phyloP scores from a whole-genome alignment of 2,329 filamentous ascomycete species.

The Fusarium subtropicale region DNA sequence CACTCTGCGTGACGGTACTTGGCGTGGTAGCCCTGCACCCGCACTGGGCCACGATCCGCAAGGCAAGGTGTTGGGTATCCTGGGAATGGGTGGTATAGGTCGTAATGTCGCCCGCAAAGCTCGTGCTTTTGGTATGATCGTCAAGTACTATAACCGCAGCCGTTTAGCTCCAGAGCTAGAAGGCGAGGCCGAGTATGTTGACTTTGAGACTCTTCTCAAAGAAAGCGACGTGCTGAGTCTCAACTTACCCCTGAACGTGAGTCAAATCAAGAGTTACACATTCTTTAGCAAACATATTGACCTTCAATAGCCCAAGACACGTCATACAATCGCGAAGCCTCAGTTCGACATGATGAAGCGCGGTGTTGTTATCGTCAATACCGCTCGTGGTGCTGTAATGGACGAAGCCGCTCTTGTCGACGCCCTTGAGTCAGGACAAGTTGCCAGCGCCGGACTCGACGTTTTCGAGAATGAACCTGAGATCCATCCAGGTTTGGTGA shows the following conservation, averaged over 20 bases:
- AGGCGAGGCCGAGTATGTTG: constrained; percentile 73
- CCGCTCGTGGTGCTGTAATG: constrained; percentile 83
- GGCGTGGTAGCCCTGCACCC: constrained; percentile 69
- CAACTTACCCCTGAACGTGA: constrained; percentile 84
- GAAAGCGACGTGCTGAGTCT: constrained; percentile 82
- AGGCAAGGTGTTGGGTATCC: constrained; percentile 81
- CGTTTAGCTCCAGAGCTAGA: constrained; percentile 67
- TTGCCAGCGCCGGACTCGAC: constrained; percentile 79
- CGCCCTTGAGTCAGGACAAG: constrained; percentile 76
- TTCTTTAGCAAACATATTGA: background rate
- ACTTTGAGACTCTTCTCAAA: constrained; percentile 77
- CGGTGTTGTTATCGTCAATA: constrained; percentile 83
- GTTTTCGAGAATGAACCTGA: constrained; percentile 86
- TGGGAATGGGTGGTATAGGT: constrained; percentile 90
- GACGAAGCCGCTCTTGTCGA: constrained; percentile 83
- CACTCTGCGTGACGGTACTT: constrained; percentile 73
- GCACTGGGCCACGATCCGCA: constrained; percentile 80
- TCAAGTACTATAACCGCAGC: constrained; percentile 80
- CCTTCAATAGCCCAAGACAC: constrained; percentile 65
- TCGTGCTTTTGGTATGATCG: constrained; percentile 78
- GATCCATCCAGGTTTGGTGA: constrained; percentile 77
- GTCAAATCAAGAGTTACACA: constrained; percentile 47
- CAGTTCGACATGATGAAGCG: constrained; percentile 83
- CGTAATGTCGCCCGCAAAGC: constrained; percentile 80
- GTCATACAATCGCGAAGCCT: constrained; percentile 77